Evolutionary conservation across 495 filamentous ascomycete genomes (phyloP), one percentile per base, ranked within the genome.

Genomic region (Tetracladium setigerum): DNA sequence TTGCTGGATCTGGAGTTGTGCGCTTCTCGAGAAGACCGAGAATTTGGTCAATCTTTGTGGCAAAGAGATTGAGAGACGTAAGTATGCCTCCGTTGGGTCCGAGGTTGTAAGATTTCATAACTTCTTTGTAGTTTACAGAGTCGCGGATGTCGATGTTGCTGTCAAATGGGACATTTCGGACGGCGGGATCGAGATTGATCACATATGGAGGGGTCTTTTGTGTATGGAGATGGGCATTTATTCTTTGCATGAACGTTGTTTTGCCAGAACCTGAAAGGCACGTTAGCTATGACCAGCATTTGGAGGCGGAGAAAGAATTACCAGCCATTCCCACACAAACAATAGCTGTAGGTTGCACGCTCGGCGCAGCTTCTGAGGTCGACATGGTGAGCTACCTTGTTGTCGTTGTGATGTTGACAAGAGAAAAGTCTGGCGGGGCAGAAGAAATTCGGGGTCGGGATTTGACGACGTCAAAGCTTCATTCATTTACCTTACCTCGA

Each of bases 131-230:
- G 70, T 99, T 95, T 60, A 99, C 88, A 22, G 84, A 89, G 66
- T 99, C 94, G 49, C 94, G 88, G 58, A 99, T 99, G 65, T 99
- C 92, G 71, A 99, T 96, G 67, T 99, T 97, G 68, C 80, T 80
- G 49, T 95, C 88, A 65, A 96, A 99, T n/a, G 92, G 94, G n/a
- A 96, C 83, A 47, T 80, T 85, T 48, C 84, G 79, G 24, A 99
- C 91, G 32, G 94, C 92, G 5, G 92, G 92, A 64, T 99, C 92
- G 37, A 99, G 84, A 66, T 99, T 99, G 50, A 99, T 81, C 36
- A 97, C 87, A 63, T 99, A 99, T 14, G 89, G 90, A 1, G 83
- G 79, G 7, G 76, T 71, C 41, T 77, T 76, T 58, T 86, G 72
- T 10, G 76, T 72, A 59, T 96, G 88, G 4, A 96, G 81, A 57